Conservation (phyloP, 768 basidiomycete species). For the Baorangia bicolor region DNA sequence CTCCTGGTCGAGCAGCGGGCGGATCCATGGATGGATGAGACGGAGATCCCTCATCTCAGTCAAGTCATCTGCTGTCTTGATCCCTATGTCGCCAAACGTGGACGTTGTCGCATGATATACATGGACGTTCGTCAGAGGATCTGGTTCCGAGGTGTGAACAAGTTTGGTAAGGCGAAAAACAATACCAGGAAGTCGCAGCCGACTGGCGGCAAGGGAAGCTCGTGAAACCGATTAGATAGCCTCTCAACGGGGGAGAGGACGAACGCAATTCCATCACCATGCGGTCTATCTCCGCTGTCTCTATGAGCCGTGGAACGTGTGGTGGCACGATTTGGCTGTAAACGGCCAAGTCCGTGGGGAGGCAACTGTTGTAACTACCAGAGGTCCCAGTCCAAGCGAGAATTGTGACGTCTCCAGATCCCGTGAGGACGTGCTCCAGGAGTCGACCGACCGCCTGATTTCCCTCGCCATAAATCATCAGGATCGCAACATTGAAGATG, state of each 20-base stretch:
- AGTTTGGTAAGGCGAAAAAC: not conserved
- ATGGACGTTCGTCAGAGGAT: not conserved
- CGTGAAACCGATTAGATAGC: not conserved
- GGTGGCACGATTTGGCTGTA: not conserved
- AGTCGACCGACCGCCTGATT: slow-evolving; percentile 4
- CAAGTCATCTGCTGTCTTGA: slow-evolving; percentile 2
- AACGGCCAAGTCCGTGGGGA: not conserved
- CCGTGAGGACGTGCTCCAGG: slow-evolving; percentile 3
- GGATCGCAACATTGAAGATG: slow-evolving; percentile 2
- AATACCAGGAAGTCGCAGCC: slow-evolving; percentile 5
- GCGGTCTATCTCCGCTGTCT: not conserved
- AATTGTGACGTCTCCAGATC: not conserved
- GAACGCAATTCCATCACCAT: not conserved
- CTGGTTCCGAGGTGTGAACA: too few relatives aligned
- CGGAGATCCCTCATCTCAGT: not conserved
- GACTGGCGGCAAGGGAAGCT: not conserved
- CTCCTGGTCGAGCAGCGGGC: slow-evolving; percentile 2
- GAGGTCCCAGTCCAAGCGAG: slow-evolving; percentile 8
- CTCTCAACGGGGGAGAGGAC: not conserved
- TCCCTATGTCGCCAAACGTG: not conserved
- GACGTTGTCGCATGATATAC: not conserved
- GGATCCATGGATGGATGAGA: slow-evolving; percentile 16
- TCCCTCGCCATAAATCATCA: slow-evolving; percentile 9
- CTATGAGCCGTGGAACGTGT: not conserved
- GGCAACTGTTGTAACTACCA: slow-evolving; percentile 1